A percentile compares a stretch with the other conserved stretches of the same genome.
These are phyloP conservation scores for Ceratocystiopsis brevicomis DNA, from an alignment of 2,329 filamentous ascomycete species.

Conservation along the genomic window DNA sequence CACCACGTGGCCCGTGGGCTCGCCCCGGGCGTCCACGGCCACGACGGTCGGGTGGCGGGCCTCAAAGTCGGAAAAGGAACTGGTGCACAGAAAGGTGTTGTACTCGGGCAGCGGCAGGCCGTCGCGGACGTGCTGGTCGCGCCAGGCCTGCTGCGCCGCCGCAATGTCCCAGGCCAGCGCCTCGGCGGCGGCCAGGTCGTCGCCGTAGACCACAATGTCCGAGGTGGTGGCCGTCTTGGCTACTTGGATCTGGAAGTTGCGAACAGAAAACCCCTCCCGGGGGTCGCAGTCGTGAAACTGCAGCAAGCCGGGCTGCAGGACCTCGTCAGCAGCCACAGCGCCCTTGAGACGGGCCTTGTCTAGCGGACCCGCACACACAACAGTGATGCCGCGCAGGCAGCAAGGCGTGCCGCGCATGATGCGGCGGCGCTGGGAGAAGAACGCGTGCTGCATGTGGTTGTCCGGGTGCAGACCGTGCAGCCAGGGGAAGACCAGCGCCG, in stretches of 20 bases:
- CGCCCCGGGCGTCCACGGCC: conserved; percentile 52
- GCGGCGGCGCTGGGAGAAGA: conserved; percentile 65
- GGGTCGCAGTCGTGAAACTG: conserved; percentile 75
- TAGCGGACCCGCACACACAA: conserved; percentile 79
- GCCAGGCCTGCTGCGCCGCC: conserved; percentile 59
- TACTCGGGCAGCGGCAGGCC: conserved; percentile 43
- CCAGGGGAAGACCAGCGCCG: conserved; percentile 87
- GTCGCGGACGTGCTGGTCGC: conserved; percentile 39
- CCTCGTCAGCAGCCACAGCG: conserved; percentile 63
- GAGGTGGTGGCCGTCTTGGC: conserved; percentile 75
- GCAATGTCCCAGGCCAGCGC: conserved; percentile 52
- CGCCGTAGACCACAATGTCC: conserved; percentile 83
- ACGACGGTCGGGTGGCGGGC: conserved; percentile 49
- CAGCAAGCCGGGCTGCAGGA: conserved; percentile 37
- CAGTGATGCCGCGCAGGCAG: conserved; percentile 61
- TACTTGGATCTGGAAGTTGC: conserved; percentile 93
- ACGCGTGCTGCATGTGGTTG: conserved; percentile 75
- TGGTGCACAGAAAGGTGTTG: conserved; percentile 63
- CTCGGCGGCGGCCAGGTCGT: conserved; percentile 40
- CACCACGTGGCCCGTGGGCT: conserved; percentile 56
- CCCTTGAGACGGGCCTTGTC: conserved; percentile 62
- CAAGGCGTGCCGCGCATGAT: conserved; percentile 50
- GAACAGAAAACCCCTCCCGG: conserved; percentile 75
- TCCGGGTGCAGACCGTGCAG: conserved; percentile 78
- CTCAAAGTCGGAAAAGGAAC: conserved; percentile 54